Conservation (phyloP, 202 grass and related monocot genomes). For the Hordeum pubiflorum region DNA sequence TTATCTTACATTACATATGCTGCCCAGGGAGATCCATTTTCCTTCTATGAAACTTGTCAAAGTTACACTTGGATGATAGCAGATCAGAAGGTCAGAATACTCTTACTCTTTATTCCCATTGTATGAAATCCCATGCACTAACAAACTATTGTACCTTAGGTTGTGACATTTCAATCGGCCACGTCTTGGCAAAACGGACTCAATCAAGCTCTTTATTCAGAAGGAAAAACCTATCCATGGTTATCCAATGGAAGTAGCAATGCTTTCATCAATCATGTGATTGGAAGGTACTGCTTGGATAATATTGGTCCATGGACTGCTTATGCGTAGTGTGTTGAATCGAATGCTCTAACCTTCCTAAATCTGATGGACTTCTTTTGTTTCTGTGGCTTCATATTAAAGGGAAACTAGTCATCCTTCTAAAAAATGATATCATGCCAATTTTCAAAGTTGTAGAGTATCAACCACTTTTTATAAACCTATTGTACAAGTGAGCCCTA, state of each 20-base stretch:
- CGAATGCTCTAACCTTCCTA: neutral
- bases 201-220: constrained; percentile 31
- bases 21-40: constrained; percentile 87
- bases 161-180: constrained; percentile 44
- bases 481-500: neutral
- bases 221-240: constrained; percentile 48
- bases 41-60: constrained; percentile 90
- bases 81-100: constrained; percentile 60
- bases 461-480: neutral
- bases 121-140: constrained; percentile 23
- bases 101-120: constrained; percentile 20
- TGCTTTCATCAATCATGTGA: constrained; percentile 58
- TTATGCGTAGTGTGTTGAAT: neutral
- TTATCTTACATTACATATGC: constrained; percentile 25
- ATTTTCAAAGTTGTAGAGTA: neutral
- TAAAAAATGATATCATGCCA: neutral
- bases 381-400: neutral
- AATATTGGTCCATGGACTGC: neutral
- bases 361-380: neutral
- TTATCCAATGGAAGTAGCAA: constrained; percentile 39
- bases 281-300: constrained; percentile 59
- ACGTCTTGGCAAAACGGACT: constrained; percentile 41
- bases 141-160: constrained; percentile 48
- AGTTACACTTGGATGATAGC: constrained; percentile 73
- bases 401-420: constrained; percentile 7